Evolutionary conservation across 202 grass and related monocot genomes (phyloP), one percentile per base, ranked within the genome.

Genomic region (Eragrostis tef): DNA sequence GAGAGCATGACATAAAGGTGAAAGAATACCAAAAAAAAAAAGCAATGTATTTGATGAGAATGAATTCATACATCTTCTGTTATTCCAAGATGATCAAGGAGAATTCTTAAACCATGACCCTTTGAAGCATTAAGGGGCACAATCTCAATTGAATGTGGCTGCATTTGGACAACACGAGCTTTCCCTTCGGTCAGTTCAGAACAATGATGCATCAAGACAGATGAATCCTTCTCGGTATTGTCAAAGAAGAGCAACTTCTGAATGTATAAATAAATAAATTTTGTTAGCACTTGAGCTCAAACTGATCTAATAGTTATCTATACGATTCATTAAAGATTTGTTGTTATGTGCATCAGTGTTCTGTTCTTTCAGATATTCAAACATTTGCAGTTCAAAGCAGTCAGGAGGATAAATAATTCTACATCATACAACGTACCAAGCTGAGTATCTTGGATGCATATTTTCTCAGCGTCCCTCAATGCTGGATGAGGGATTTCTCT

Each of bases 31-130:
- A n/a, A n/a, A n/a, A n/a, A n/a, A 8, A 44, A 73, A 46, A 68
- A 67, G 25, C 5, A 82, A 47, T 78, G 49, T 11, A 60, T 51
- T 66, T 16, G 14, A 73, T 61, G 2, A 41, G 63, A 89, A 56
- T 10, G 8, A 41, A 79, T 67, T 24, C 67, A 59, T 92, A 94
- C 86, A 83, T 84, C 78, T 81, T 83, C 75, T 67, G 73, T 90
- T 87, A 94, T 90, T 85, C 86, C 92, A 66, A 98, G 90, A 86
- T 94, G 86, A 89, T 98, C 84, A 52, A 94, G 80, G 41, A 98
- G 67, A 78, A 86, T 86, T 80, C 82, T 93, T 78, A 89, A 15
- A 62, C 88, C 92, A 78, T 58, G 44, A 60, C 72, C 11, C 41
- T 94, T 94, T 77, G 94, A 91, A 78, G 69, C 73, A 75, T 76